Conservation (phyloP, 495 filamentous ascomycete species). For the Penicillium psychrofluorescens region DNA sequence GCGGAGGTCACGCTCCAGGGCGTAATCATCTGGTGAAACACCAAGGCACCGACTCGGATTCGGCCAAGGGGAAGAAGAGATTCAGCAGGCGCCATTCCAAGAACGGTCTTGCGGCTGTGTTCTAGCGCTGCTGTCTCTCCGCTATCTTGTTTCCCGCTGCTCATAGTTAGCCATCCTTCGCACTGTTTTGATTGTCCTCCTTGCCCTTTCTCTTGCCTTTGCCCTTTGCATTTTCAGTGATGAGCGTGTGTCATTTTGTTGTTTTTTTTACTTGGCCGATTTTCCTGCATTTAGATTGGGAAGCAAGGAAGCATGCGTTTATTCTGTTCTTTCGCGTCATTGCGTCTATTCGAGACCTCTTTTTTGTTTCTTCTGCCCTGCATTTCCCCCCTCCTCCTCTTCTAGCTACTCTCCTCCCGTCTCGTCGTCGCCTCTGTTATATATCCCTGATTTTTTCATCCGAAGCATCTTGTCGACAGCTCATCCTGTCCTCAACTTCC, state of each 20-base stretch:
- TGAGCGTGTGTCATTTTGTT: constrained; percentile 28
- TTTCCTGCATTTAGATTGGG: constrained; percentile 37
- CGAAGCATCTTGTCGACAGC: constrained; percentile 20
- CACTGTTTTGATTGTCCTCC: neutral
- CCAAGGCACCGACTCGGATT: constrained; percentile 44
- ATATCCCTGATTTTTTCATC: constrained; percentile 28
- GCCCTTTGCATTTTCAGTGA: constrained; percentile 26
- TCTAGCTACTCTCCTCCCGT: constrained; percentile 3
- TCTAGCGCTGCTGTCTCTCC: constrained; percentile 30
- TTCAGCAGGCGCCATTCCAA: constrained; percentile 90
- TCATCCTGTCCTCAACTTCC: constrained; percentile 1
- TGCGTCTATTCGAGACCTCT: constrained; percentile 6
- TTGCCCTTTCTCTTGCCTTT: constrained; percentile 3
- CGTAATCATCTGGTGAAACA: constrained; percentile 43
- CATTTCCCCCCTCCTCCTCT: neutral
- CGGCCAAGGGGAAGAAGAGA: constrained; percentile 59
- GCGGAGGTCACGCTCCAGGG: constrained; percentile 13
- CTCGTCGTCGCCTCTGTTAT: constrained; percentile 12
- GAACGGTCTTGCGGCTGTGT: constrained; percentile 78
- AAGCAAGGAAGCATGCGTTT: constrained; percentile 31
- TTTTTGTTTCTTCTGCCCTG: constrained; percentile 2
- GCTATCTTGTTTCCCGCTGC: neutral
- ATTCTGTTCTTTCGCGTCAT: constrained; percentile 10
- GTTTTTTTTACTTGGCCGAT: constrained; percentile 14
- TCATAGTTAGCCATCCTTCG: constrained; percentile 2